Evolutionary conservation across 2,329 filamentous ascomycete species (phyloP), one percentile per base, ranked within the genome.

Genomic region (Harringtonia aguacate): DNA sequence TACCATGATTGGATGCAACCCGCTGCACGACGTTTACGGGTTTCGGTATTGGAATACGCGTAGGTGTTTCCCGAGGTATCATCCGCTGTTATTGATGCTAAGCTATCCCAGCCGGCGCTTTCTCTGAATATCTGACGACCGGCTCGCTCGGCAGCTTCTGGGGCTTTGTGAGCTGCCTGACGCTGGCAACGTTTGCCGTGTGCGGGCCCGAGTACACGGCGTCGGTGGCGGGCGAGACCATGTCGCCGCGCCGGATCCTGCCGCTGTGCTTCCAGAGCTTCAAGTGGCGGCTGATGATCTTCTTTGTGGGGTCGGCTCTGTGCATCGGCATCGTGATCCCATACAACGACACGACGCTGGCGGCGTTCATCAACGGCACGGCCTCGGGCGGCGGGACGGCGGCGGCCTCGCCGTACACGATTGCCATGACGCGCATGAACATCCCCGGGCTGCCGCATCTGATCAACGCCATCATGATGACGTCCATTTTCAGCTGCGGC

Each of bases 221-320:
- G 36, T 72, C 71, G 59, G 61, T 64, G 3, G 62, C 63, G 12
- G 63, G 59, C 37, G 77, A 81, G 56, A 66, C 75, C 0, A 66
- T 75, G 48, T 73, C 77, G 38, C 77, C 77, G 3, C 70, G 77
- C 8, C 58, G 60, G 4, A 69, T 74, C 34, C 68, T 84, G 55
- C 79, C 79, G 4, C 71, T 68, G 44, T 79, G 79, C 1, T 83
- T 73, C 60, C 81, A 80, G 48, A 76, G 74, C 2, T 76, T 82
- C 4, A 82, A 82, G 60, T 81, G 78, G 59, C 74, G 80, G 28
- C 65, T 84, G 40, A 79, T 72, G 2, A 56, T 72, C 1, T 84
- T 85, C 61, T 84, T 84, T 61, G 70, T 84, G n/a, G 69, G 81
- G 4, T 76, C 79, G 10, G 75, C 77, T 4, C 64, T 86, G 3